Base-by-base conservation (phyloP, 177 flowering plant genomes). In the Vitis hybrid region DNA sequence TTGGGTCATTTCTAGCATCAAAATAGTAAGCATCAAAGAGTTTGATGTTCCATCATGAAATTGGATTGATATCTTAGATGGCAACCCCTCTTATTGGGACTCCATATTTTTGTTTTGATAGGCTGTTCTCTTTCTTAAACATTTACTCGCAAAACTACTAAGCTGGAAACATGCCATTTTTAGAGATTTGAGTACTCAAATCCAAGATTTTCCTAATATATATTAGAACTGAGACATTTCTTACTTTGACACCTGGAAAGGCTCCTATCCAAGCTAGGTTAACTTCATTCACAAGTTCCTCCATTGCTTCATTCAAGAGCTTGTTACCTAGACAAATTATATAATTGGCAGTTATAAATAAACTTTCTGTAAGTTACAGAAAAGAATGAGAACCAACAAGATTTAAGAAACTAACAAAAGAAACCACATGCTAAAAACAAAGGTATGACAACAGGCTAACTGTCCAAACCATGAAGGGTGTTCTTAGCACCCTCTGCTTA, bases 231-330 rank as follows among this genome's bases (percentile, higher is more conserved):
- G 30, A 61, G 13, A 11, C 11, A 4, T 18, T 51, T 62, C 66
- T 77, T 73, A 79, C 86, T 73, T 79, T 67, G 51, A 83, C 67
- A 71, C 86, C 86, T 30, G 84, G 86, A 69, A 67, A 58, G 52
- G 64, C 79, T 57, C 86, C 86, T 68, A 81, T 77, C 79, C 82
- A 72, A 68, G 76, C 76, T 54, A 70, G 75, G 73, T 79, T 77
- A 65, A 81, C 73, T 39, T 76, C 67, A 56, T 68, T 62, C 48
- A 3, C 57, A 60, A 73, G 54, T 26, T 72, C 71, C 23, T n/a
- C 62, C 19, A 79, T 71, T 67, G 82, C 86, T 69, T 75, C 80
- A 58, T 62, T 51, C 70, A 83, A 30, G 52, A 70, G 69, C 51
- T 75, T 71, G 68, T 80, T 79, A 26, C 84, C 86, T 83, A 70